These are phyloP conservation scores for Pythium phragmiticola DNA, from an alignment of 352 stramenopile species.

Conservation along the genomic window DNA sequence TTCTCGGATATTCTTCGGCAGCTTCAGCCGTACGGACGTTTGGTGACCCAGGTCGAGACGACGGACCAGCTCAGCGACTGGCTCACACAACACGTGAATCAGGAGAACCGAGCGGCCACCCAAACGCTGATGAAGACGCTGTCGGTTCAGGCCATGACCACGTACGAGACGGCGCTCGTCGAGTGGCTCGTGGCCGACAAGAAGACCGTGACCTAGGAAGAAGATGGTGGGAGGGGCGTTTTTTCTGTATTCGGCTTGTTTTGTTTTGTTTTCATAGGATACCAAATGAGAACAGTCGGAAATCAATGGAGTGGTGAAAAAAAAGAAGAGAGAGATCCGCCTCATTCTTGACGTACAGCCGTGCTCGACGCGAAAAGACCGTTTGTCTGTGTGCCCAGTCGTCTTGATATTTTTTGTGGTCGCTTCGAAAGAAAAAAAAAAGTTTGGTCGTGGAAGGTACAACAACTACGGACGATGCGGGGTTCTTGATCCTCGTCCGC, in stretches of 20 bases:
- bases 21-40: background rate
- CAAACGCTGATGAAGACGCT: constrained; percentile 25
- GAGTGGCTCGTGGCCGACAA: constrained; percentile 32
- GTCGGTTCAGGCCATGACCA: constrained; percentile 32
- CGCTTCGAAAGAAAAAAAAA: too few relatives aligned
- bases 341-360: background rate
- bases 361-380: background rate
- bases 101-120: background rate
- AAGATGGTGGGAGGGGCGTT: too few relatives aligned
- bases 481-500: background rate
- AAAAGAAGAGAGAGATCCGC: background rate
- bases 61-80: constrained; percentile 1
- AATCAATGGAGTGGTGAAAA: background rate
- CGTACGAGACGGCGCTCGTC: constrained; percentile 29
- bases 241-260: background rate
- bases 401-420: too few relatives aligned
- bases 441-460: background rate
- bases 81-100: background rate
- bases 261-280: constrained; percentile 20
- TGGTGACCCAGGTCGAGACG: constrained; percentile 4
- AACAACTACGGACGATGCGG: too few relatives aligned
- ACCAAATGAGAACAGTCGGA: constrained; percentile 7
- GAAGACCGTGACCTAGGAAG: too few relatives aligned
- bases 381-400: background rate
- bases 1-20: constrained; percentile 52